Conservation (phyloP, 2,329 filamentous ascomycete species). For the Emergomyces africanus region DNA sequence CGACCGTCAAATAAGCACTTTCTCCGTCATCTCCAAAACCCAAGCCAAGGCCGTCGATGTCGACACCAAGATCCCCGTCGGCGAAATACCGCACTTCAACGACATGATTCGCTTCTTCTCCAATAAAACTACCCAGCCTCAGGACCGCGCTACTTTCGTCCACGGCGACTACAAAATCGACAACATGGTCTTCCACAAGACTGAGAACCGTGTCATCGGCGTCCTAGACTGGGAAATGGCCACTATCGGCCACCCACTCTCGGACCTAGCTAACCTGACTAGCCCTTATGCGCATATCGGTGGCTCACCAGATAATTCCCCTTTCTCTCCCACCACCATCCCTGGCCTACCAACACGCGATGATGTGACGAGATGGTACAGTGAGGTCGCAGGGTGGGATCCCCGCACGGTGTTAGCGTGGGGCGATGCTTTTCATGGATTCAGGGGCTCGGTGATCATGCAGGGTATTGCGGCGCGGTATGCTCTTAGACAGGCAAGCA, state of each 20-base stretch:
- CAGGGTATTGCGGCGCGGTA: constrained; percentile 90
- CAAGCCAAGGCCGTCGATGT: constrained; percentile 66
- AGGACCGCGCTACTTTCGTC: constrained; percentile 65
- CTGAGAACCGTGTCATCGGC: constrained; percentile 75
- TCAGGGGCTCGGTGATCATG: constrained; percentile 50
- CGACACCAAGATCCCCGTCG: constrained; percentile 64
- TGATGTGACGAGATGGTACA: constrained; percentile 54
- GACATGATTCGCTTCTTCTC: constrained; percentile 70
- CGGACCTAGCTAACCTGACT: constrained; percentile 71
- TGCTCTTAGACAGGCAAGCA: constrained; percentile 79
- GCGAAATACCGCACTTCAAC: constrained; percentile 69
- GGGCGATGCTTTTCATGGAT: constrained; percentile 52
- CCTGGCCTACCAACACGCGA: constrained; percentile 53
- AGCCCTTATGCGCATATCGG: constrained; percentile 27
- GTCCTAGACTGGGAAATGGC: constrained; percentile 99
- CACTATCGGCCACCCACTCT: constrained; percentile 89
- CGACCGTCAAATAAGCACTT: constrained; percentile 70
- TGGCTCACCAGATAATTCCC: constrained; percentile 24
- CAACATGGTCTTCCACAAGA: constrained; percentile 80
- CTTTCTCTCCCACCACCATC: constrained; percentile 50
- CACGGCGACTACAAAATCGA: constrained; percentile 98
- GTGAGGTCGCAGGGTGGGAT: constrained; percentile 57
- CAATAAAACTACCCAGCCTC: constrained; percentile 55
- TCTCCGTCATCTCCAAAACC: constrained; percentile 61
- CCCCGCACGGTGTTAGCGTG: constrained; percentile 45